Evolutionary conservation across 192 early-diverging fungal species (phyloP), one percentile per base, ranked within the genome.

Genomic region (Geranomyces variabilis): DNA sequence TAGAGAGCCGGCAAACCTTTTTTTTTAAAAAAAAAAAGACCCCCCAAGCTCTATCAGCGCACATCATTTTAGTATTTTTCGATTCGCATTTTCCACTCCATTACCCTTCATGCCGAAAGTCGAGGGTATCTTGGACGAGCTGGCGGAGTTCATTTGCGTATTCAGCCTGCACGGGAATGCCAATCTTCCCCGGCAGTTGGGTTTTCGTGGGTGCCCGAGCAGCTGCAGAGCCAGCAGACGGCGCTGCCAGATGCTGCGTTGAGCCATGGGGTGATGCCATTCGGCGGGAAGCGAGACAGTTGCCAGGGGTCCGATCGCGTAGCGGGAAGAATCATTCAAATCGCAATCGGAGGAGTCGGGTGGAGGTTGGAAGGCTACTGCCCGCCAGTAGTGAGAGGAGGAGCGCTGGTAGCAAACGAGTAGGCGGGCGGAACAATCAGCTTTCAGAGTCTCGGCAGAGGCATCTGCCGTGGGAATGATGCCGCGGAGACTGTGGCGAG

Each of bases 1-100:
- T 36, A 84, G 83, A 2, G 83, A 70, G 0, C 87, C 84, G 30
- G 84, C 78, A 67, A 87, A 88, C 26, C 77, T 89, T 69, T 12
- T 28, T 13, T 10, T 13, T 10, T 10, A 47, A 10, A 19, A 19
- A 47, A 47, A 19, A 47, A 10, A 10, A 19, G 12, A 47, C 46
- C 46, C 46, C 19, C 46, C 46, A 10, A 47, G 12, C 12, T 47
- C 46, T 19, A 10, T 47, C 46, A 10, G 10, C 19, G 12, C 46
- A 19, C 46, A 47, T 47, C 46, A 47, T 47, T 47, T 10, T 47
- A 10, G 46, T 47, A 19, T 47, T 13, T 47, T 47, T 19, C 46
- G 12, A 19, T 10, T 47, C 10, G 12, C 46, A 19, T 47, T 47
- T 13, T 47, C 46, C 46, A 47, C 46, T 36, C 14, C 14, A 14